Evolutionary conservation across 306 rosid species (phyloP), one percentile per base, ranked within the genome.

Genomic region (Prunus mira): DNA sequence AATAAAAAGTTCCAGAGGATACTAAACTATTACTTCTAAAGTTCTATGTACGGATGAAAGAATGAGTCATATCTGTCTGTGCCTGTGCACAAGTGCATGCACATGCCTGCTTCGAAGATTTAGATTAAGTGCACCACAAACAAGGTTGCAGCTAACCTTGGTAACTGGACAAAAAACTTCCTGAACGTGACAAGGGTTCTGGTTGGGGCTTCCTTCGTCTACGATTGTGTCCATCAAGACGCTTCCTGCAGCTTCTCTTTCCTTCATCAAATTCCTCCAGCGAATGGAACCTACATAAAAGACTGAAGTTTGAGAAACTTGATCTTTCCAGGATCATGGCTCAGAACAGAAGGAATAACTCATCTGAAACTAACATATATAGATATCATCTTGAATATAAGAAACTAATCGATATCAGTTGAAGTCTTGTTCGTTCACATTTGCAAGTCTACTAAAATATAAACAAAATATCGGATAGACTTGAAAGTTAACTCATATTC

Each of bases 241-340:
- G 93, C 72, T 95, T 95, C 65, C 98, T 86, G 81, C 98, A 95
- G 86, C 98, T 95, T 84, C 96, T 89, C 81, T 95, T 95, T 52
- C 96, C 98, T 78, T 90, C 97, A 64, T 95, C 98, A 81, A 95
- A 95, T 86, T 95, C 97, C 80, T 90, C 98, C 66, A 90, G 81
- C 20, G 97, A 80, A 87, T 95, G 98, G 86, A 95, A 95, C 90
- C 98, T 95, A 60, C 81, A 68, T 52, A 38, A 32, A 57, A 56
- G 20, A 49, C 13, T 51, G 22, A 51, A 27, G 15, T 4, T 22
- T 50, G 25, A 51, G 41, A 55, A 49, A 73, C 38, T 49, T 68
- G 50, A 20, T n/a, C 20, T 41, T 51, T 12, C n/a, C 20, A 58
- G 22, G 51, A 43, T 41, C 12, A 1, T 15, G 43, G 38, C 25